Evolutionary conservation across 2,329 filamentous ascomycete genomes (phyloP), one percentile per base, ranked within the genome.

Genomic region (Helotiales sp.): DNA sequence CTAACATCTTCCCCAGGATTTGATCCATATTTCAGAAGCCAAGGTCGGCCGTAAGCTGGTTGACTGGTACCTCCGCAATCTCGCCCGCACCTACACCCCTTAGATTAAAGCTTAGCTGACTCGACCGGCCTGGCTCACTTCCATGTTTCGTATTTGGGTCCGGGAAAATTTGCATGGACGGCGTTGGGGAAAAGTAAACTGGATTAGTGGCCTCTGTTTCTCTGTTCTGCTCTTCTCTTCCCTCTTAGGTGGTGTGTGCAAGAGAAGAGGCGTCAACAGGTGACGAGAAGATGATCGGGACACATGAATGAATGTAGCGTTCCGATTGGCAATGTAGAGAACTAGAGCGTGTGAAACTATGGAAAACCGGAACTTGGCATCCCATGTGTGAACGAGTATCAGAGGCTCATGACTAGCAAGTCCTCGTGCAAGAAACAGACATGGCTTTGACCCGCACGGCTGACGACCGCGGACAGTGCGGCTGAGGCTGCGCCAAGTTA

Each of bases 11-110:
- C 13, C 43, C 61, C 75, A 93, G 91, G 95, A 99, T 79, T 84
- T 99, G 76, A 99, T 99, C 80, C 96, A 99, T 82, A 96, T 99
- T 75, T 97, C 95, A 67, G 96, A 99, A 83, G 95, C 95, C 74
- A 99, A 99, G 90, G 93, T 97, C 68, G 96, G 96, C 78, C 89
- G 96, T 76, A 96, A 96, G 84, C 85, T 99, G 77, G 95, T 99
- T 72, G 96, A 99, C 82, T 99, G 96, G 96, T 99, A 99, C 82
- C 88, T 99, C 79, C 91, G 96, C 79, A 99, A 99, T 85, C 85
- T 99, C 77, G 92, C 94, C 69, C 91, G 96, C 80, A 96, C 94
- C 67, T 99, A 99, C 85, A 54, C 60, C 8, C 59, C 59, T 13
- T 62, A 62, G 32, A 54, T 97, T 91, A 37, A n/a, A 5, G 8